These are phyloP conservation scores for Medicago lupulina DNA, from an alignment of 306 rosid genomes.

Conservation along the genomic window DNA sequence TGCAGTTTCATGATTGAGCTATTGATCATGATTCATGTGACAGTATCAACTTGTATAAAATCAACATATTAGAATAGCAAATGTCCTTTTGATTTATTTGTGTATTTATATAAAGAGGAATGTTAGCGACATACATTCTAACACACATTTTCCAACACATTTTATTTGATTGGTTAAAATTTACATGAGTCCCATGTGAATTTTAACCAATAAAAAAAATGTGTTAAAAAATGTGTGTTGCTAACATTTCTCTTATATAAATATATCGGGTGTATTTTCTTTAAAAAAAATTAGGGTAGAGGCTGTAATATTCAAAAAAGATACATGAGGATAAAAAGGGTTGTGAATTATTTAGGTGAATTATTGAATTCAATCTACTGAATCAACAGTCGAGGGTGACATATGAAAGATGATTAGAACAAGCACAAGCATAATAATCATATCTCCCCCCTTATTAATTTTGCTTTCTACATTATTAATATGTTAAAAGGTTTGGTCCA, in stretches of 20 bases:
- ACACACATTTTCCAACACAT: too few relatives aligned
- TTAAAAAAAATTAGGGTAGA: not conserved
- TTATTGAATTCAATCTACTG: conserved; percentile 50
- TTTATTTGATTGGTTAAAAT: too few relatives aligned
- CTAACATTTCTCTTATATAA: too few relatives aligned
- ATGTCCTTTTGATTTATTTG: not conserved
- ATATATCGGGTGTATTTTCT: not conserved
- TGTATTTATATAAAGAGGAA: not conserved
- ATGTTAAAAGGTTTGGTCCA: conserved; percentile 31
- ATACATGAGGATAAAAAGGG: conserved; percentile 46
- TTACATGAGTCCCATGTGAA: too few relatives aligned
- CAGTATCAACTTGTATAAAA: not conserved
- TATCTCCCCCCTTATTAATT: not conserved
- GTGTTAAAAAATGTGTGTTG: too few relatives aligned
- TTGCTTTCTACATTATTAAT: conserved; percentile 10
- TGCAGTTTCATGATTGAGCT: conserved; percentile 7
- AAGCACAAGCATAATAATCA: conserved; percentile 27
- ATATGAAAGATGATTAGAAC: conserved; percentile 45
- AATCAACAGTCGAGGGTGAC: conserved; percentile 44
- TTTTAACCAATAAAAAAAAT: too few relatives aligned
- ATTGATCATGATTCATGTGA: too few relatives aligned
- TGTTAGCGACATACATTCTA: too few relatives aligned
- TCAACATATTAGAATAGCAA: not conserved
- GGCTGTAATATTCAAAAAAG: conserved; percentile 28
- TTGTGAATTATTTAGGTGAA: conserved; percentile 47